Conservation (phyloP, 768 basidiomycete genomes). For the Trametes maxima region DNA sequence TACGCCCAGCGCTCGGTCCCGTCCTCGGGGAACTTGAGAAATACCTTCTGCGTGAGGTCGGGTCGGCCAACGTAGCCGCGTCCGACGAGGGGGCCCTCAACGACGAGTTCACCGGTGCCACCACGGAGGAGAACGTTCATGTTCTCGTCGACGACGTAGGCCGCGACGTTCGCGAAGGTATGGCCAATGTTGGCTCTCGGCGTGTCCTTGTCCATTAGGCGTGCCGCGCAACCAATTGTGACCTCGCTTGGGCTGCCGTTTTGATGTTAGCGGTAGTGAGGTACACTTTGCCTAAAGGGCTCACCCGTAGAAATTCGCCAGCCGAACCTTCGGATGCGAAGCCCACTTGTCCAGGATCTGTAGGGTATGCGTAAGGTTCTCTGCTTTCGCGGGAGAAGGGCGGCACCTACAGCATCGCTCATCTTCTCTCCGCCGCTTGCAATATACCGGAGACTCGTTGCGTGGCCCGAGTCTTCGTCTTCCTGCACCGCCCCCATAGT, state of each 20-base stretch:
- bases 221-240: slow-evolving; percentile 53
- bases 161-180: slow-evolving; percentile 39
- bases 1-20: slow-evolving; percentile 44
- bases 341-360: slow-evolving; percentile 51
- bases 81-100: slow-evolving; percentile 52
- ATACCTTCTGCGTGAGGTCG: slow-evolving; percentile 47
- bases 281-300: neutral
- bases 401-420: slow-evolving; percentile 45
- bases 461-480: slow-evolving; percentile 32
- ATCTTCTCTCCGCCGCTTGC: slow-evolving; percentile 57
- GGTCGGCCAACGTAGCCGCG: slow-evolving; percentile 51
- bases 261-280: neutral
- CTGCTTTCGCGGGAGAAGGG: neutral
- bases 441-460: slow-evolving; percentile 44
- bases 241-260: slow-evolving; percentile 47
- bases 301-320: slow-evolving; percentile 54
- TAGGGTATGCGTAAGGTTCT: neutral
- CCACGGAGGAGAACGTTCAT: slow-evolving; percentile 48
- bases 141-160: slow-evolving; percentile 46
- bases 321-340: slow-evolving; percentile 43
- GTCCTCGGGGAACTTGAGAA: slow-evolving; percentile 46
- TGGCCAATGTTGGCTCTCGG: slow-evolving; percentile 48
- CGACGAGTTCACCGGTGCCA: slow-evolving; percentile 50
- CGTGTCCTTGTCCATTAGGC: slow-evolving; percentile 43
- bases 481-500: slow-evolving; percentile 39